These are phyloP conservation scores for Acer saccharum DNA, from an alignment of 345 rosid species.

Conservation along the genomic window DNA sequence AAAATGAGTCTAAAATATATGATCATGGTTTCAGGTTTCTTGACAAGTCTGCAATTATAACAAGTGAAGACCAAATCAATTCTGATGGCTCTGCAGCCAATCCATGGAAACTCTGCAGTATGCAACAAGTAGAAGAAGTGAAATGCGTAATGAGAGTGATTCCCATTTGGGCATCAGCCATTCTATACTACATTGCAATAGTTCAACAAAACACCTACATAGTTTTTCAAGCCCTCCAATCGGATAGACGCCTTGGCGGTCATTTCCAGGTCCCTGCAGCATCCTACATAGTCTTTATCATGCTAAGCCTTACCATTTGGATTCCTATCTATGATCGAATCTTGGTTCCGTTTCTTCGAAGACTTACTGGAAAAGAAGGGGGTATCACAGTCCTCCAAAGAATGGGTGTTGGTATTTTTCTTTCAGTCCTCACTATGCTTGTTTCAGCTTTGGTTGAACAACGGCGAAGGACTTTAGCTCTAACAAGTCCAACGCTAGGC, in stretches of 20 bases:
- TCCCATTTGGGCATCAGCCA: constrained; percentile 60
- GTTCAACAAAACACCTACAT: constrained; percentile 59
- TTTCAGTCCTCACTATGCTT: constrained; percentile 36
- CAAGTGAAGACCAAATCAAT: constrained; percentile 42
- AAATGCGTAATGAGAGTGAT: constrained; percentile 58
- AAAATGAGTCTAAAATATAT: no score
- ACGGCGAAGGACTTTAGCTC: constrained; percentile 40
- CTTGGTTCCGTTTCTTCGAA: constrained; percentile 45
- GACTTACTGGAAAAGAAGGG: constrained; percentile 38
- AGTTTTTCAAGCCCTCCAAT: constrained; percentile 60
- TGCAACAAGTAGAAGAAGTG: constrained; percentile 71
- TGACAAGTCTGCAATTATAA: constrained; percentile 64
- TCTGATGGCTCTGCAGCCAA: constrained; percentile 46
- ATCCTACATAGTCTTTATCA: constrained; percentile 47
- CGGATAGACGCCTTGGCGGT: constrained; percentile 42
- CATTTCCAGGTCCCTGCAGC: constrained; percentile 56
- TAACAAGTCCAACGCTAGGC: constrained; percentile 50
- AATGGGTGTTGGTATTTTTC: constrained; percentile 46
- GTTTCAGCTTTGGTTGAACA: constrained; percentile 52
- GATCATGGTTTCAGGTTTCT: constrained; percentile 35
- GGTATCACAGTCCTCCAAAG: constrained; percentile 38
- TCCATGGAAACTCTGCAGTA: constrained; percentile 65
- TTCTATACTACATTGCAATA: constrained; percentile 40
- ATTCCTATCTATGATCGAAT: constrained; percentile 56
- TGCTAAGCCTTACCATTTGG: constrained; percentile 54